Percentiles rank a stretch among this genome's conserved stretches.
Conservation (phyloP, 164 flowering plant genomes). For the Amborella trichopoda region DNA sequence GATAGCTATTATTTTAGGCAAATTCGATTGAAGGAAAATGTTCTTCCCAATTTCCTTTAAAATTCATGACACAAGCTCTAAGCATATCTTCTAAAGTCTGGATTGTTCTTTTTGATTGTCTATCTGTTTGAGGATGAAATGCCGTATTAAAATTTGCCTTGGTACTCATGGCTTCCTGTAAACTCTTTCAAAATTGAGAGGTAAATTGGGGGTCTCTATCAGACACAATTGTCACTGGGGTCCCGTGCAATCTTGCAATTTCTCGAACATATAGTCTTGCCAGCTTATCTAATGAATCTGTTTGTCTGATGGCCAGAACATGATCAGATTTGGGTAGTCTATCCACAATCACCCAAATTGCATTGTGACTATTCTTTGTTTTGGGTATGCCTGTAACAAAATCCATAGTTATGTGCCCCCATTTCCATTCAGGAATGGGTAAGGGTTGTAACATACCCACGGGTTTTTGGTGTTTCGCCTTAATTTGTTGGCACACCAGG, state of each 20-base stretch:
- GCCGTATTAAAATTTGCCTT: not conserved
- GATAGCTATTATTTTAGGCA: not conserved
- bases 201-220: slow-evolving; percentile 1
- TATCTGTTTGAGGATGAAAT: slow-evolving; percentile 4
- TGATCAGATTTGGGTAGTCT: not conserved
- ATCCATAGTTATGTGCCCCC: not conserved
- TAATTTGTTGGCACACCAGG: not conserved
- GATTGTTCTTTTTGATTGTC: too few species aligned
- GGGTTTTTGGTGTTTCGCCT: not conserved
- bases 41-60: not conserved
- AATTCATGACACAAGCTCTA: not conserved
- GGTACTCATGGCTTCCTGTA: not conserved
- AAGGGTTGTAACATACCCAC: not conserved
- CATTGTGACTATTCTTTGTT: not conserved
- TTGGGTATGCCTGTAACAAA: not conserved
- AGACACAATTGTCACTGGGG: not conserved
- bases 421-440: not conserved
- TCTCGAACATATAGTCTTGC: not conserved
- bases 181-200: not conserved
- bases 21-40: not conserved
- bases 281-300: not conserved
- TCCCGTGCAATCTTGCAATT: not conserved
- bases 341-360: slow-evolving; percentile 1
- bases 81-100: slow-evolving; percentile 2
- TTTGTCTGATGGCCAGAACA: not conserved